Percentiles rank a stretch among this genome's conserved stretches.
Evolutionary conservation across 805 yeast species (phyloP).

Genomic region (Schwanniomyces yamadae): DNA sequence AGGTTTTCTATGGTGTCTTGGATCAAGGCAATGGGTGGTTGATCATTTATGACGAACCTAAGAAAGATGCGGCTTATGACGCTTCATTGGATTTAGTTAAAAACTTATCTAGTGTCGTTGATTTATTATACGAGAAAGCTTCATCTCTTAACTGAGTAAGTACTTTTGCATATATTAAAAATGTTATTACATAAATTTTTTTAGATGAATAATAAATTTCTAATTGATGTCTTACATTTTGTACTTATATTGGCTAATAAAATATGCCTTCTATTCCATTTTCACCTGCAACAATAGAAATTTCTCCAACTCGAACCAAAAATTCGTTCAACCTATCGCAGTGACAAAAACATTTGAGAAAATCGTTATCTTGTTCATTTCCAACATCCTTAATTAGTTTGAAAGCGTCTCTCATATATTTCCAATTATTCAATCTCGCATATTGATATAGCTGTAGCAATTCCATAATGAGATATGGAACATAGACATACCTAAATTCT

Average conservation of each 20-base stretch:
- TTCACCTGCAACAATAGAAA: constrained; percentile 52
- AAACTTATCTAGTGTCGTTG: constrained; percentile 85
- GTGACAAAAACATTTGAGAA: constrained; percentile 58
- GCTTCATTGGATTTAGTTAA: constrained; percentile 83
- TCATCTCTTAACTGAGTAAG: constrained; percentile 66
- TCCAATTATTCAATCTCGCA: constrained; percentile 37
- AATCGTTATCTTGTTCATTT: constrained; percentile 56
- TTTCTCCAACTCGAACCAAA: constrained; percentile 50
- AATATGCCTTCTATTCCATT: constrained; percentile 47
- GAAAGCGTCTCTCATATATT: constrained; percentile 55
- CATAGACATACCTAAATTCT: constrained; percentile 63
- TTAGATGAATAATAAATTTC: constrained; percentile 4
- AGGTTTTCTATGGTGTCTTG: constrained; percentile 91
- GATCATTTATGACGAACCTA: constrained; percentile 85
- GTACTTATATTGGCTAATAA: constrained; percentile 11
- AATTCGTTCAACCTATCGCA: constrained; percentile 58
- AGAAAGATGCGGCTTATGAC: constrained; percentile 83
- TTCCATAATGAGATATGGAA: constrained; percentile 71
- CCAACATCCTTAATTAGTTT: constrained; percentile 64
- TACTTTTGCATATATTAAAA: constrained; percentile 2
- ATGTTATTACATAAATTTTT: constrained; percentile 1
- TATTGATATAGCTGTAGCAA: constrained; percentile 51
- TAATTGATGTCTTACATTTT: constrained; percentile 12
- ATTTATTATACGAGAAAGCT: constrained; percentile 90
- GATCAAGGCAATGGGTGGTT: constrained; percentile 99